Conservation (phyloP, 139 green algal species). For the Chlamydomonas sphaeroides region DNA sequence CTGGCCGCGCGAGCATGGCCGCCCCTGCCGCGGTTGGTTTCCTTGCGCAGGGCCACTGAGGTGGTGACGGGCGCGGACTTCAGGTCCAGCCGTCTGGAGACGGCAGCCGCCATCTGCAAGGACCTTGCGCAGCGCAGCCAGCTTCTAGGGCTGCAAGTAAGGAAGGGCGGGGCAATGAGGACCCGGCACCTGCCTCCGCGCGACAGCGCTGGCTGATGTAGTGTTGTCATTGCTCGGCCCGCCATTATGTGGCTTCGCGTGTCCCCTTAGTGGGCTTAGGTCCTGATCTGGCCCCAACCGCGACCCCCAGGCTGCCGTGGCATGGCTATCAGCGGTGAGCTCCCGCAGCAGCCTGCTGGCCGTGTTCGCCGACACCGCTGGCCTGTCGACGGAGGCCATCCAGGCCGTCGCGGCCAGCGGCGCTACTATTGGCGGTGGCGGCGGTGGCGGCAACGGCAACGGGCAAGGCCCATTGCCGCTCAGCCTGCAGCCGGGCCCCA, state of each 20-base stretch:
- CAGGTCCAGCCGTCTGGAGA: constrained; percentile 3
- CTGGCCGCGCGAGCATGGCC: too few species aligned
- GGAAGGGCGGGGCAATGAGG: too few species aligned
- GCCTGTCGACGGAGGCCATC: constrained; percentile 11
- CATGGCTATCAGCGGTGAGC: not conserved
- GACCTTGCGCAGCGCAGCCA: constrained; percentile 23
- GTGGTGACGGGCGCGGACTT: constrained; percentile 17
- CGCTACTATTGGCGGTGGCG: not conserved
- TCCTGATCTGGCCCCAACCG: too few species aligned
- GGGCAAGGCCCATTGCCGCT: too few species aligned
- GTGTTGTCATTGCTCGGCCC: too few species aligned
- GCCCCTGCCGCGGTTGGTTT: too few species aligned
- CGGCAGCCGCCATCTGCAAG: constrained; percentile 11
- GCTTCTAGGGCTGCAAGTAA: constrained; percentile 32
- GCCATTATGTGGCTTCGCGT: too few species aligned
- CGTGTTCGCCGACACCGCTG: constrained; percentile 1
- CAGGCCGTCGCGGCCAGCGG: constrained; percentile 25
- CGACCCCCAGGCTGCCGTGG: constrained; percentile 22
- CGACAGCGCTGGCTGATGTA: too few species aligned
- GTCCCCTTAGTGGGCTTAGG: too few species aligned
- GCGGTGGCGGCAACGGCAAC: not conserved
- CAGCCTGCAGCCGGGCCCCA: too few species aligned
- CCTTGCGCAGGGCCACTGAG: constrained; percentile 4
- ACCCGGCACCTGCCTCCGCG: too few species aligned
- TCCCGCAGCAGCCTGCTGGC: not conserved